phyloP scores from a whole-genome alignment of 2,329 filamentous ascomycete genomes.

The Phyllosticta ampelicida region DNA sequence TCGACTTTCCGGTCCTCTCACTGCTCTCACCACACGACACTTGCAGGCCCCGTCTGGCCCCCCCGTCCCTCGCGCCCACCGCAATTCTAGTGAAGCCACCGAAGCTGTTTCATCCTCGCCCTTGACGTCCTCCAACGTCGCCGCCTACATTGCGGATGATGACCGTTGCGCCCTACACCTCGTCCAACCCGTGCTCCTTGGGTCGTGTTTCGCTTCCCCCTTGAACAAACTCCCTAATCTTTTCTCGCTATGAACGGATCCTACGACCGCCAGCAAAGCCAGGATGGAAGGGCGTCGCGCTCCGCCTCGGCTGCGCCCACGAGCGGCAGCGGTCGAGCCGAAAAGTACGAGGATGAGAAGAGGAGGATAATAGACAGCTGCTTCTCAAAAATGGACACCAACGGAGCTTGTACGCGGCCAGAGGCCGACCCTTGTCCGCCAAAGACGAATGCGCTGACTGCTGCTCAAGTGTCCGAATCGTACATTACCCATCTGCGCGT shows the following conservation, averaged over 20 bases:
- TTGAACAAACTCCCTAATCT: not conserved
- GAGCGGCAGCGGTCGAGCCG: constrained; percentile 43
- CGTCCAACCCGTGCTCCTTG: not conserved
- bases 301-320: not conserved
- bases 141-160: constrained; percentile 3
- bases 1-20: no score
- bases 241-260: constrained; percentile 9
- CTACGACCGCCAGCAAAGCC: constrained; percentile 6
- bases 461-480: constrained; percentile 50
- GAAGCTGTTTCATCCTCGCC: not conserved
- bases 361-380: constrained; percentile 87
- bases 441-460: constrained; percentile 5
- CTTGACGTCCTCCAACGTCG: not conserved
- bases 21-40: not conserved
- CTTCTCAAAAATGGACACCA: constrained; percentile 79
- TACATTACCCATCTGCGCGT: constrained; percentile 97
- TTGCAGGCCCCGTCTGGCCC: not conserved
- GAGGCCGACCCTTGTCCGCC: not conserved
- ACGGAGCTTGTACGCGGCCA: constrained; percentile 63
- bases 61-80: not conserved
- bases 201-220: not conserved
- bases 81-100: not conserved
- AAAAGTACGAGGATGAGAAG: constrained; percentile 95
- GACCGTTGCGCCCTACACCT: constrained; percentile 6
- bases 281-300: constrained; percentile 5